phyloP scores from a whole-genome alignment of 345 rosid genomes.

The Populus pruinosa region DNA sequence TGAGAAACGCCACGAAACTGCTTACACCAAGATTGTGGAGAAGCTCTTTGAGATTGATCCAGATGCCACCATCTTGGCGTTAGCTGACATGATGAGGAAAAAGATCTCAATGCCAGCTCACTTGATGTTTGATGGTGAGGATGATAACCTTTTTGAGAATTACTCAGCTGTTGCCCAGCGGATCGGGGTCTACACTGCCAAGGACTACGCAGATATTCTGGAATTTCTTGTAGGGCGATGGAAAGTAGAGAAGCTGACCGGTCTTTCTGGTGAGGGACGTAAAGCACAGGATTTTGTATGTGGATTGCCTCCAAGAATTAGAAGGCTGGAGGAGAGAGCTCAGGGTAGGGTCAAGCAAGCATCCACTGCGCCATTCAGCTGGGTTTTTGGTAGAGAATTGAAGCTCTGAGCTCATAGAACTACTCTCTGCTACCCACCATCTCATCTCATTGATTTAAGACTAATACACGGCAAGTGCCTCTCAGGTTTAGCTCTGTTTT shows the following conservation, averaged over 20 bases:
- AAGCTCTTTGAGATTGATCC: slow-evolving; percentile 46
- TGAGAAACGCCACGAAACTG: slow-evolving; percentile 39
- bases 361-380: slow-evolving; percentile 22
- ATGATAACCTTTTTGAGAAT: slow-evolving; percentile 28
- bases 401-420: neutral
- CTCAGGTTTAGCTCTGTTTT: neutral
- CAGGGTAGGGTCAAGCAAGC: slow-evolving; percentile 22
- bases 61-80: slow-evolving; percentile 18
- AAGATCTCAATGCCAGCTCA: slow-evolving; percentile 36
- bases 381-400: slow-evolving; percentile 22
- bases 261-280: slow-evolving; percentile 29
- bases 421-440: neutral
- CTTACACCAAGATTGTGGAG: slow-evolving; percentile 30
- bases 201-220: slow-evolving; percentile 30
- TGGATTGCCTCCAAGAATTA: slow-evolving; percentile 23
- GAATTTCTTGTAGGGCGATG: slow-evolving; percentile 34
- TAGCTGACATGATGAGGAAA: slow-evolving; percentile 43
- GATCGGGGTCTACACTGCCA: slow-evolving; percentile 31
- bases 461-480: neutral
- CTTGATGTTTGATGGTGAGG: slow-evolving; percentile 37
- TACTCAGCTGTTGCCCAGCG: slow-evolving; percentile 29
- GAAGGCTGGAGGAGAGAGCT: slow-evolving; percentile 34
- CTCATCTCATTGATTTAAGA: neutral
- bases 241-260: slow-evolving; percentile 24
- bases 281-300: slow-evolving; percentile 36